Percentiles rank a stretch among this genome's conserved stretches.
Evolutionary conservation across 257 asterid genomes (phyloP).

Genomic region (Hygrophila difformis): DNA sequence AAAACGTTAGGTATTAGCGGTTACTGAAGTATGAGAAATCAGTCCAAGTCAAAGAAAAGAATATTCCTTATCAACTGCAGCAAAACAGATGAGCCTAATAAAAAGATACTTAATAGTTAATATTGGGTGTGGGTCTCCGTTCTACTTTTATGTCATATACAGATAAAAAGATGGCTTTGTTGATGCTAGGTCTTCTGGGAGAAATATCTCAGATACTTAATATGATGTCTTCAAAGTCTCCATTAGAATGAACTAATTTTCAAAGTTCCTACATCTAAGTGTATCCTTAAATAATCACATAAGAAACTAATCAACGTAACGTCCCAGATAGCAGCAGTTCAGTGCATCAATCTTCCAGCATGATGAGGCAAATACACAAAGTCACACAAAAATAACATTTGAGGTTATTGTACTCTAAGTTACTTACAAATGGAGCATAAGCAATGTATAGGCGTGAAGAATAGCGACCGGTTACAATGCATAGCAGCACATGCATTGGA

Average conservation of each 20-base stretch:
- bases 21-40: conserved; percentile 7
- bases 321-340: not conserved
- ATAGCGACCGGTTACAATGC: conserved; percentile 95
- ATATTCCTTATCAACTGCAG: not conserved
- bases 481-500: conserved; percentile 96
- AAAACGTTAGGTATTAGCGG: conserved; percentile 5
- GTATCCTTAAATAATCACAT: not conserved
- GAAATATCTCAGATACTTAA: not conserved
- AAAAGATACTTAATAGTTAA: too few relatives aligned
- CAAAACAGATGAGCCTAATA: conserved; percentile 12
- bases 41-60: conserved; percentile 3
- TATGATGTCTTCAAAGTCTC: not conserved
- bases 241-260: conserved; percentile 1
- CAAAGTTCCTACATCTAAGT: too few relatives aligned
- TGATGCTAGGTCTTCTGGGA: too few relatives aligned
- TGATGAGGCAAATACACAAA: conserved; percentile 9
- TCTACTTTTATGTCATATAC: too few relatives aligned
- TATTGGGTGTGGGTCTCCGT: too few relatives aligned
- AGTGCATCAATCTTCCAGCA: not conserved
- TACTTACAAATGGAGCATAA: conserved; percentile 92
- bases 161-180: too few relatives aligned
- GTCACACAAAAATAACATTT: conserved; percentile 1
- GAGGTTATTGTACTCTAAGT: conserved; percentile 12
- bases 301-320: not conserved
- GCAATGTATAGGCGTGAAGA: conserved; percentile 95